phyloP scores from a whole-genome alignment of 768 basidiomycete species.

The Suillus weaverae region DNA sequence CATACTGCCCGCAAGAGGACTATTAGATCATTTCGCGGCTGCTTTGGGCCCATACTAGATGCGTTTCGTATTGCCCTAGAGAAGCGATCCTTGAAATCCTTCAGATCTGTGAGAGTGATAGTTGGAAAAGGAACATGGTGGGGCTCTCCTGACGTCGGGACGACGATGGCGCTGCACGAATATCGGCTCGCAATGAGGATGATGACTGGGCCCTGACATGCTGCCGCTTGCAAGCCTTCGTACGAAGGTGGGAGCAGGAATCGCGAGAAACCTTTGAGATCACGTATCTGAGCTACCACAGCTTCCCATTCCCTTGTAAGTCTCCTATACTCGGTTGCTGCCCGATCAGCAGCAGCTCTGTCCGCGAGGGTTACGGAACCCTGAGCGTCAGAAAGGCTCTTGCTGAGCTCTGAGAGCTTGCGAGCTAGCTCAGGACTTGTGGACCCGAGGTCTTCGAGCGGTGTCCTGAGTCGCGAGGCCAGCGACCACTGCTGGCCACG shows the following conservation, averaged over 20 bases:
- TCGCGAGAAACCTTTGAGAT: not conserved
- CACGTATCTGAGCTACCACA: not conserved
- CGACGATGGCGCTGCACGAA: not conserved
- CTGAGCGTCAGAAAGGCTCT: no score
- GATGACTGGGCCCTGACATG: not conserved
- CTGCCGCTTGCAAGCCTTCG: not conserved
- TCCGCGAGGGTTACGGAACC: no score
- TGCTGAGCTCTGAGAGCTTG: not conserved
- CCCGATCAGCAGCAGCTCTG: no score
- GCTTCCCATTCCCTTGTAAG: not conserved
- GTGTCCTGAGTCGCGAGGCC: not conserved
- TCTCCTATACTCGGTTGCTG: no score
- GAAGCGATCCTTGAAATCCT: not conserved
- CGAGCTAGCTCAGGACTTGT: not conserved
- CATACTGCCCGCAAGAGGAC: not conserved
- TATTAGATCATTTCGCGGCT: not conserved
- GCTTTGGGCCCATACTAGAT: not conserved
- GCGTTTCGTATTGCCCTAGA: not conserved
- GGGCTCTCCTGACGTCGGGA: not conserved
- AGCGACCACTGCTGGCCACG: not conserved
- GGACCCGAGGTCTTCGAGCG: not conserved
- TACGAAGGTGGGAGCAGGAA: not conserved
- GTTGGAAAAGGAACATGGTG: accelerated
- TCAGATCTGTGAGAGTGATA: not conserved
- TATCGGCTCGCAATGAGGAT: not conserved